These are phyloP conservation scores for Rhazya stricta DNA, from an alignment of 257 asterid genomes.

Conservation along the genomic window DNA sequence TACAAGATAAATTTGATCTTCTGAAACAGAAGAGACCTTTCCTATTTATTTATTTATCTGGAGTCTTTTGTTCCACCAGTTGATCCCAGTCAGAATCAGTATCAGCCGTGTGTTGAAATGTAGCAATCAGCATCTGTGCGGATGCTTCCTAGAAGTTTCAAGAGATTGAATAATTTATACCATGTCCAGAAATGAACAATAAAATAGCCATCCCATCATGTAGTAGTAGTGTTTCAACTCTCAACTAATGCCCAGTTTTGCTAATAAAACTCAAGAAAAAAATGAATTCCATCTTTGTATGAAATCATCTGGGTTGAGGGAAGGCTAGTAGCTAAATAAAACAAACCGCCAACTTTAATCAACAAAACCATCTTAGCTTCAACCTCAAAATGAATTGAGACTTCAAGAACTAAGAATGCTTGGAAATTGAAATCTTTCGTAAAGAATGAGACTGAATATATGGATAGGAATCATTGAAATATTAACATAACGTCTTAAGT, in stretches of 20 bases:
- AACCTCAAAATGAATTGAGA: neutral
- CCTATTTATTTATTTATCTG: neutral
- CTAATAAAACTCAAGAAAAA: neutral
- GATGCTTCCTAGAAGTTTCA: neutral
- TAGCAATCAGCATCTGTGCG: neutral
- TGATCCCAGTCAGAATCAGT: neutral
- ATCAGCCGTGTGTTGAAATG: neutral
- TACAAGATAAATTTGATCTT: neutral
- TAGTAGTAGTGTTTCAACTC: neutral
- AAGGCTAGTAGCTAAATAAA: neutral
- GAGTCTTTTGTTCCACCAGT: neutral
- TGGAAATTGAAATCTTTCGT: neutral
- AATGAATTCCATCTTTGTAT: neutral
- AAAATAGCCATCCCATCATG: neutral
- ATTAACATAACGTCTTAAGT: neutral
- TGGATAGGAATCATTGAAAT: neutral
- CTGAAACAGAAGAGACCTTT: neutral
- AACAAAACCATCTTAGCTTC: neutral
- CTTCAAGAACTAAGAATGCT: neutral
- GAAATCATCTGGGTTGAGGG: neutral
- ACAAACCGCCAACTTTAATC: neutral
- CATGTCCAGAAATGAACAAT: neutral
- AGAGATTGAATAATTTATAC: neutral
- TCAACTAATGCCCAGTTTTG: neutral
- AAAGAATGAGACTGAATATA: neutral